A percentile compares a stretch with the other conserved stretches of the same genome.
Evolutionary conservation across 371 early-diverging fungal species (phyloP).

Genomic region (Saksenaea vasiformis): DNA sequence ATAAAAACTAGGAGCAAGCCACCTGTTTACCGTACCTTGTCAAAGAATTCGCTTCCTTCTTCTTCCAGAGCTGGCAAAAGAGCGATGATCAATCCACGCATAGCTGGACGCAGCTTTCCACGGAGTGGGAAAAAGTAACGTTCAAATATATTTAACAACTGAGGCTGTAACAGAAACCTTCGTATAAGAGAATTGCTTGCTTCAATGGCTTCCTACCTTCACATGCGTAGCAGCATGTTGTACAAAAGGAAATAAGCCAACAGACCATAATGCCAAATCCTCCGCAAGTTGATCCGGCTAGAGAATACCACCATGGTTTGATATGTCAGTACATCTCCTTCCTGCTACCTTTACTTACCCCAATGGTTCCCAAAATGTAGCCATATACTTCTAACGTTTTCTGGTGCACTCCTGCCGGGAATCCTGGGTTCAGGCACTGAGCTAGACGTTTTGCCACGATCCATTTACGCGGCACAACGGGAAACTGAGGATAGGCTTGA

Average conservation of each 20-base stretch:
- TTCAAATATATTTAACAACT: constrained; percentile 75
- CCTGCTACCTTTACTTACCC: constrained; percentile 51
- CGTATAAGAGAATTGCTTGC: too few relatives aligned
- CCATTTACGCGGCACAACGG: constrained; percentile 82
- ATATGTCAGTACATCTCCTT: background rate
- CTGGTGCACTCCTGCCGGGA: constrained; percentile 99
- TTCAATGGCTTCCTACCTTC: constrained; percentile 62
- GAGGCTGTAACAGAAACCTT: constrained; percentile 72
- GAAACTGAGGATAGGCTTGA: constrained; percentile 77
- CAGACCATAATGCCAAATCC: constrained; percentile 87
- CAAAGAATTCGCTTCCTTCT: constrained; percentile 87
- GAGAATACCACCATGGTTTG: background rate
- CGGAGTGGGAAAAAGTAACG: constrained; percentile 77
- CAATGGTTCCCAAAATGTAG: constrained; percentile 84
- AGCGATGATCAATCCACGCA: constrained; percentile 82
- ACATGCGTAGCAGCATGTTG: constrained; percentile 83
- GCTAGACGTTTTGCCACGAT: constrained; percentile 94
- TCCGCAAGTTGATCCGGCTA: constrained; percentile 75
- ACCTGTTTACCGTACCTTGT: constrained; percentile 39
- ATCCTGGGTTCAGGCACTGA: constrained; percentile 97
- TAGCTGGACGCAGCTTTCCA: constrained; percentile 65
- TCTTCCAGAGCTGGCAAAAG: constrained; percentile 90
- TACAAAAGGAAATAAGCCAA: constrained; percentile 91
- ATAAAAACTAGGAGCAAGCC: background rate
- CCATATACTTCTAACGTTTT: constrained; percentile 93